Percentiles rank a stretch among this genome's conserved stretches.
Conservation (phyloP, 345 rosid genomes). For the Linum usitatissimum region DNA sequence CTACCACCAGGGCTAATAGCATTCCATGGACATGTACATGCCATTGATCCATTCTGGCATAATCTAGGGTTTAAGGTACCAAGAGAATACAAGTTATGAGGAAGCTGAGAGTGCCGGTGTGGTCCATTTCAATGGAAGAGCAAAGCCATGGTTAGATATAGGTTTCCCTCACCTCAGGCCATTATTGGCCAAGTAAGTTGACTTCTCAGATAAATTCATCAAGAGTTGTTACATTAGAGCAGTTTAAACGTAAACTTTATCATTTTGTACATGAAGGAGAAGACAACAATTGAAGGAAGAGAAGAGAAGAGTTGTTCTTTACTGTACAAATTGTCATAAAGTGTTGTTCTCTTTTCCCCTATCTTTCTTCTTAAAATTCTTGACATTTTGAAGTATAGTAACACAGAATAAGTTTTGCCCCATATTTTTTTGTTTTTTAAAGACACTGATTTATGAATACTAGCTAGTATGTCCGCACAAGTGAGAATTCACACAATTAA, state of each 20-base stretch:
- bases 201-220: slow-evolving; percentile 85
- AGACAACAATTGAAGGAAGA: not conserved
- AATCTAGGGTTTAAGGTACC: slow-evolving; percentile 91
- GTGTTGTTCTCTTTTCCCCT: too few relatives aligned
- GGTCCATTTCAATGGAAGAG: slow-evolving; percentile 90
- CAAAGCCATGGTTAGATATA: slow-evolving; percentile 97
- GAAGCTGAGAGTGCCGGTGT: slow-evolving; percentile 76
- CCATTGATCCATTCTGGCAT: slow-evolving; percentile 93
- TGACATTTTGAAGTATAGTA: too few relatives aligned
- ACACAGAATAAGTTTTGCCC: too few relatives aligned
- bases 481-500: too few relatives aligned
- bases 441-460: too few relatives aligned
- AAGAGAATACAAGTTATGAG: slow-evolving; percentile 49
- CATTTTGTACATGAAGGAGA: too few relatives aligned
- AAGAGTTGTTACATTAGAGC: slow-evolving; percentile 67
- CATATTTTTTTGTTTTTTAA: too few relatives aligned
- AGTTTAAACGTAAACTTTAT: too few relatives aligned
- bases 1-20: slow-evolving; percentile 89
- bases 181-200: slow-evolving; percentile 68
- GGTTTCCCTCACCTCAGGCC: slow-evolving; percentile 78
- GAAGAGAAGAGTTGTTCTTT: not conserved
- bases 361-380: too few relatives aligned
- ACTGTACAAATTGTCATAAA: too few relatives aligned
- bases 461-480: too few relatives aligned
- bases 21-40: slow-evolving; percentile 80